Evolutionary conservation across 2,329 filamentous ascomycete species (phyloP), one percentile per base, ranked within the genome.

Genomic region (Hypoxylon sp.): DNA sequence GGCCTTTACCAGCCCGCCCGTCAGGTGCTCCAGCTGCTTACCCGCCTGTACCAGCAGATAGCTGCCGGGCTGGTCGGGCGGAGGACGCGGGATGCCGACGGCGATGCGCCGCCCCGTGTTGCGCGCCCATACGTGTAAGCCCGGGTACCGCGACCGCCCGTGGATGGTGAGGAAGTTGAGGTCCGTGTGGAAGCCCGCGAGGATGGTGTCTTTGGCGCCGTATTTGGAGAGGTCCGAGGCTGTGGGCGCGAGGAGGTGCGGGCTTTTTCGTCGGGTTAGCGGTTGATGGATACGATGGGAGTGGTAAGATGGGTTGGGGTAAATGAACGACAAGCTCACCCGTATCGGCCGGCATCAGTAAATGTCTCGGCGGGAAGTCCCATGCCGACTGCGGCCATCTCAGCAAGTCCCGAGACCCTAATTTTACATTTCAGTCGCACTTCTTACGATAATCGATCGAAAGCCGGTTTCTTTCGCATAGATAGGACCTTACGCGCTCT

Each of bases 131-230:
- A 88, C 84, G 77, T 88, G 82, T 68, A 88, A 80, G 2, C 86
- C 86, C 0, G 86, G 86, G 69, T 87, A 88, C 62, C 86, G 84
- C 28, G 84, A 87, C 68, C 86, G 86, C 59, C 86, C 86, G 77
- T 88, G 86, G 75, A 88, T 88, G 67, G 86, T 88, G 54, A 88
- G 80, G 73, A 88, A 88, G 80, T 88, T 88, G 60, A 88, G 84
- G 71, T 88, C 86, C 0, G 86, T 88, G 74, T 88, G 86, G 78
- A 88, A 88, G 39, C 86, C 86, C 15, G 86, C 86, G 15, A 88
- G 81, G 70, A 88, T 87, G 51, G 85, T 88, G 77, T 87, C 81
- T 52, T 79, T 77, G 2, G 74, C 49, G 48, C 83, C 84, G 76
- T 87, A 86, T 60, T 82, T 85, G 11, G 65, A 56, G 11, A 88